Base-by-base conservation (phyloP, 306 rosid species). In the Corylus avellana region DNA sequence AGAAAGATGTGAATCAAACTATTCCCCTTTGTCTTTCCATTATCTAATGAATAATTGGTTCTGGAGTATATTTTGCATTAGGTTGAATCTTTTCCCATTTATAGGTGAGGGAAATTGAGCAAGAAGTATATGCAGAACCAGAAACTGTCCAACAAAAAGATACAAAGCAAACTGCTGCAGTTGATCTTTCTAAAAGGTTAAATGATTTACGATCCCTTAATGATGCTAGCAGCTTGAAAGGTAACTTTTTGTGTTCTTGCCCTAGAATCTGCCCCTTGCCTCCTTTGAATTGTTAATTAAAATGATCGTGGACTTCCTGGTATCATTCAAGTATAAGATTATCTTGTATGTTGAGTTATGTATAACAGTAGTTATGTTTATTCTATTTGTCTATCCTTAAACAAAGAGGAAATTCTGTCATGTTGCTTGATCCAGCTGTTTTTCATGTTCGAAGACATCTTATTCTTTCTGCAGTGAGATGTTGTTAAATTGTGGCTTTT, bases 51-150 rank as follows among this genome's bases (percentile, higher is more conserved):
- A 12, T 67, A 63, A 27, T n/a, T 64, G 37, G 20, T 20, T 8
- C 42, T 39, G 29, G 44, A 46, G 73, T 63, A 39, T 5, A 4
- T 61, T 76, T 49, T 18, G 39, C 44, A 3, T 54, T 63, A 29
- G 64, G 67, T 78, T 81, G 72, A 77, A 59, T 69, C 58, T 70
- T 73, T 82, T 68, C 78, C 57, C 78, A 9, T 29, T 71, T 67
- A 69, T 74, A 96, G 99, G 98, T 96, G 83, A 93, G 77, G 90
- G 98, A 93, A 84, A 96, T 96, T 85, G 85, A 93, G 84, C 93
- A 78, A 81, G 97, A 93, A 87, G 86, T 76, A 74, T 83, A 86
- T 86, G 83, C 82, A 55, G 91, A 86, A 84, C 91, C 93, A 50
- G 89, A 90, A 83, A 72, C 81, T 16, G 81, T 82, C 8, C 85